phyloP scores from a whole-genome alignment of 1,284 basidiomycete species.

The Tilletia indica region DNA sequence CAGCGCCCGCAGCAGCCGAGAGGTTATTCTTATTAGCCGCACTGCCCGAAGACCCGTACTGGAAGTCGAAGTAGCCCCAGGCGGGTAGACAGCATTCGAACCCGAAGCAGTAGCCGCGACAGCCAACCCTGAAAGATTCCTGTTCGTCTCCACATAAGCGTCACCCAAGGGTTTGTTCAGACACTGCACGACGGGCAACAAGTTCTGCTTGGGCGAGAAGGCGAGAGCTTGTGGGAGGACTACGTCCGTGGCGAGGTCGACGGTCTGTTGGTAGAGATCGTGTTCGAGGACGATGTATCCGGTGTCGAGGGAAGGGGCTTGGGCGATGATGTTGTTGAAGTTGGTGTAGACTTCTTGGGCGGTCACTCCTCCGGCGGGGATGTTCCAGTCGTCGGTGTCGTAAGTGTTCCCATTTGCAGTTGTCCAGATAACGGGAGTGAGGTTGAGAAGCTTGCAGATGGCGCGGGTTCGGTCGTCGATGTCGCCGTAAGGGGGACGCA shows the following conservation, averaged over 20 bases:
- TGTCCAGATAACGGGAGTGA: conserved; percentile 55
- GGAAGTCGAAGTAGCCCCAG: not conserved
- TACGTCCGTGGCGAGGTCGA: conserved; percentile 48
- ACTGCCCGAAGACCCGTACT: not conserved
- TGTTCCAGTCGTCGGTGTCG: conserved; percentile 52
- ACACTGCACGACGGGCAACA: conserved; percentile 58
- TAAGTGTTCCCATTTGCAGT: conserved; percentile 34
- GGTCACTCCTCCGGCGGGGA: conserved; percentile 43
- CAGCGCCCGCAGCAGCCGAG: not conserved
- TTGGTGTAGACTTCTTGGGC: conserved; percentile 38
- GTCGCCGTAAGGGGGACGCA: conserved; percentile 54
- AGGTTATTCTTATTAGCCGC: no score
- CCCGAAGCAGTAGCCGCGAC: not conserved
- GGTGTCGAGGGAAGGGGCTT: conserved; percentile 63
- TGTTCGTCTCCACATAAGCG: conserved; percentile 46
- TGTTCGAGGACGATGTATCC: conserved; percentile 77
- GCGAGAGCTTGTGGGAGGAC: conserved; percentile 46
- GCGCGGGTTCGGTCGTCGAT: conserved; percentile 55
- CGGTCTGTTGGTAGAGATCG: conserved; percentile 53
- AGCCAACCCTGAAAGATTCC: conserved; percentile 25
- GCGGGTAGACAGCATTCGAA: not conserved
- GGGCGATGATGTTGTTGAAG: conserved; percentile 44
- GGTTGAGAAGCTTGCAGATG: conserved; percentile 46
- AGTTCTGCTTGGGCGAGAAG: conserved; percentile 63
- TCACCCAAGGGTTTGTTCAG: conserved; percentile 38